Conservation (phyloP, 2,329 filamentous ascomycete genomes). For the Venturia effusa region DNA sequence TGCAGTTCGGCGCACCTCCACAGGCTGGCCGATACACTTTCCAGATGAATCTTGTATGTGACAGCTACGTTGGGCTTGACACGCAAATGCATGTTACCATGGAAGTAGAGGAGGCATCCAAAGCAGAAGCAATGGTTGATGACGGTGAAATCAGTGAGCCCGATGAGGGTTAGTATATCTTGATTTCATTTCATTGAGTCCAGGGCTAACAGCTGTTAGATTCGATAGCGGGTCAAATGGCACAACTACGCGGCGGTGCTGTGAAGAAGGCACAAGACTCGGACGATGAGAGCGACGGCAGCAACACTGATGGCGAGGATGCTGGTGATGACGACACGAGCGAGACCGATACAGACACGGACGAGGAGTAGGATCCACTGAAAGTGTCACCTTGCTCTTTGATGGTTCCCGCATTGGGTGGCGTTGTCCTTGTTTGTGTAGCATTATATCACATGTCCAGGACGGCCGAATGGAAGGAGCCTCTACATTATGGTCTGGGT, state of each 20-base stretch:
- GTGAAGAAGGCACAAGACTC: slow-evolving; percentile 48
- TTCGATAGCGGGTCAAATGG: slow-evolving; percentile 84
- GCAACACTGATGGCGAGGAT: slow-evolving; percentile 54
- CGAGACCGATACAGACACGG: slow-evolving; percentile 35
- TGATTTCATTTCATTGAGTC: background rate
- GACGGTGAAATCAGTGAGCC: slow-evolving; percentile 97
- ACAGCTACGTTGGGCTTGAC: slow-evolving; percentile 92
- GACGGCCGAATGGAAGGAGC: background rate
- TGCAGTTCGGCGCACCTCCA: slow-evolving; percentile 90
- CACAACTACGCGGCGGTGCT: slow-evolving; percentile 63
- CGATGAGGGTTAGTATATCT: slow-evolving; percentile 68
- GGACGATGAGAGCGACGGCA: slow-evolving; percentile 50
- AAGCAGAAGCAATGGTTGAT: slow-evolving; percentile 66
- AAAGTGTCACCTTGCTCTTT: background rate
- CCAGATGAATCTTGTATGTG: slow-evolving; percentile 84
- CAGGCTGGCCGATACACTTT: slow-evolving; percentile 91
- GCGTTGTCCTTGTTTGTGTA: background rate
- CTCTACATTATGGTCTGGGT: background rate
- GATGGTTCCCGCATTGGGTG: background rate
- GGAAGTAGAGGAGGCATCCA: slow-evolving; percentile 77
- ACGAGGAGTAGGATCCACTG: slow-evolving; percentile 24
- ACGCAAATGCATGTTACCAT: slow-evolving; percentile 84
- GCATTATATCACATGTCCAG: slow-evolving; percentile 2
- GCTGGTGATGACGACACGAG: slow-evolving; percentile 37
- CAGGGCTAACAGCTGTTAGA: slow-evolving; percentile 42